Conservation (phyloP, 2,329 filamentous ascomycete genomes). For the Dactylella cylindrospora region DNA sequence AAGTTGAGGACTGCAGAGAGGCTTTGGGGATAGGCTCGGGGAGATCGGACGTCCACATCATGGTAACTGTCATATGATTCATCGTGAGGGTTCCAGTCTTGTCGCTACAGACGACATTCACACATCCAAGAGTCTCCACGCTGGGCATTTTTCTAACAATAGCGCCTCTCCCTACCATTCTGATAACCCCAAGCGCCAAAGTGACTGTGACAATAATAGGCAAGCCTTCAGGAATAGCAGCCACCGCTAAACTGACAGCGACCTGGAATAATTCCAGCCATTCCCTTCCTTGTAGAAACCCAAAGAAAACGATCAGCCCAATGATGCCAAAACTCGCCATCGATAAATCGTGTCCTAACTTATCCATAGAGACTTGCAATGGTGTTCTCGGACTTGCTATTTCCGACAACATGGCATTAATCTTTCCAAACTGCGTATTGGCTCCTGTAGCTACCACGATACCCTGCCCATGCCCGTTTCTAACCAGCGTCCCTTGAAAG, state of each 20-base stretch:
- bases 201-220: constrained; percentile 99
- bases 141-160: constrained; percentile 95
- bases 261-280: constrained; percentile 96
- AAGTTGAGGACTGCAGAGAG: constrained; percentile 55
- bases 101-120: constrained; percentile 98
- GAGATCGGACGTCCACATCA: constrained; percentile 68
- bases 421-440: constrained; percentile 92
- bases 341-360: constrained; percentile 91
- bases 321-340: constrained; percentile 97
- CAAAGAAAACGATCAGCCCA: constrained; percentile 85
- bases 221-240: constrained; percentile 91
- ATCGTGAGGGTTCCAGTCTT: constrained; percentile 96
- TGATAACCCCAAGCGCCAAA: constrained; percentile 85
- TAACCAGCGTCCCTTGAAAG: constrained; percentile 96
- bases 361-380: constrained; percentile 93
- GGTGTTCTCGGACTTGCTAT: constrained; percentile 95
- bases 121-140: constrained; percentile 95
- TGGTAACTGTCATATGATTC: constrained; percentile 97
- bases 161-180: constrained; percentile 92
- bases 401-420: constrained; percentile 87
- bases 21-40: constrained; percentile 58
- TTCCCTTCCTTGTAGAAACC: constrained; percentile 83
- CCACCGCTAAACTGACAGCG: constrained; percentile 92
- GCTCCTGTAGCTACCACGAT: constrained; percentile 96
- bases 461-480: constrained; percentile 91